Evolutionary conservation across 441 rosid species (phyloP).

Genomic region (Eruca vesicaria): DNA sequence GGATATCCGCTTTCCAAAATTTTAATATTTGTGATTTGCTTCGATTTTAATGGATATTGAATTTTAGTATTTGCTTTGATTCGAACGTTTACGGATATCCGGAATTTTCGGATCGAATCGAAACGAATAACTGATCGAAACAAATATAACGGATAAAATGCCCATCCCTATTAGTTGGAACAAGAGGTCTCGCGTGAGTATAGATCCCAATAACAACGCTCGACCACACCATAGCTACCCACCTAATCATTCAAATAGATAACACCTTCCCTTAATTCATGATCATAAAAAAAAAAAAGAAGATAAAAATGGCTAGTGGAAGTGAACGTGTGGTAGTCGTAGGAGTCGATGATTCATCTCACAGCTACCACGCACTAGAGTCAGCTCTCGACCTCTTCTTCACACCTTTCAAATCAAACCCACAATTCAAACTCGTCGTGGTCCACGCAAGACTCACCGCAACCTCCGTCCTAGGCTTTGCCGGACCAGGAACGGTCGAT

Average conservation of each 20-base stretch:
- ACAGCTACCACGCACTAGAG: constrained; percentile 47
- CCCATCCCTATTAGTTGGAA: constrained; percentile 3
- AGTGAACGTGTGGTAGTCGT: constrained; percentile 42
- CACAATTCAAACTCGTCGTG: constrained; percentile 42
- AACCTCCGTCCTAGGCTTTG: constrained; percentile 24
- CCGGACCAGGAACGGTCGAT: constrained; percentile 43
- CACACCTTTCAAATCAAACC: constrained; percentile 28
- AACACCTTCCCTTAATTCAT: neutral
- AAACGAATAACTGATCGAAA: no score
- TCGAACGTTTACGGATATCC: no score
- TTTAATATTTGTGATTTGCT: no score
- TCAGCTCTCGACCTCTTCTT: constrained; percentile 50
- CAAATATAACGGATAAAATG: no score
- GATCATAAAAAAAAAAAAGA: neutral
- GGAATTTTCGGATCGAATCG: no score
- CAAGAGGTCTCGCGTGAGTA: constrained; percentile 5
- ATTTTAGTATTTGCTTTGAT: no score
- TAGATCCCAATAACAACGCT: neutral
- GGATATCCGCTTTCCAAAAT: no score
- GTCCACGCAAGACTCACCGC: constrained; percentile 47
- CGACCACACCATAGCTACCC: neutral
- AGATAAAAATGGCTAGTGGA: constrained; percentile 15
- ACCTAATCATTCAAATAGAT: constrained; percentile 6
- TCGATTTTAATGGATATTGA: no score
- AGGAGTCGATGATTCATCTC: constrained; percentile 47